Evolutionary conservation across 495 filamentous ascomycete genomes (phyloP).

Genomic region (Penicillium desertorum): DNA sequence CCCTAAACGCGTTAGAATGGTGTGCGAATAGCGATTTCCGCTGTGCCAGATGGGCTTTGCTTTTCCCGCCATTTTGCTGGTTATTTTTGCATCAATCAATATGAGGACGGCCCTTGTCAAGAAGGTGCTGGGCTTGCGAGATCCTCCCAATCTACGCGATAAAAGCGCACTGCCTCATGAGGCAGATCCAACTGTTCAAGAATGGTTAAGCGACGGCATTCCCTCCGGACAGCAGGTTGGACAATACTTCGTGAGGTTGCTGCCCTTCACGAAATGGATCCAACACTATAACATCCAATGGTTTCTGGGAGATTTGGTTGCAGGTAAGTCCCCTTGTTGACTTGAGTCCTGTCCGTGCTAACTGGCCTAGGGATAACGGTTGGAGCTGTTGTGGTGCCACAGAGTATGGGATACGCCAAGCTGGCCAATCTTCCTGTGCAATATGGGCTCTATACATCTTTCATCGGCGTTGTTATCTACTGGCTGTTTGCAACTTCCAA

Average conservation of each 20-base stretch:
- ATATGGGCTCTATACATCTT: slow-evolving; percentile 90
- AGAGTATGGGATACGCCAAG: slow-evolving; percentile 92
- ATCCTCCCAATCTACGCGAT: neutral
- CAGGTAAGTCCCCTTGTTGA: slow-evolving; percentile 56
- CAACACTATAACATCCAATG: slow-evolving; percentile 79
- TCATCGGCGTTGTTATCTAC: slow-evolving; percentile 91
- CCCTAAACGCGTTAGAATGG: neutral
- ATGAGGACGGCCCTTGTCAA: neutral
- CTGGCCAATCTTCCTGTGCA: slow-evolving; percentile 72
- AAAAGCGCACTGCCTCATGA: neutral
- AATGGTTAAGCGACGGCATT: neutral
- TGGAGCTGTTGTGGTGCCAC: slow-evolving; percentile 88
- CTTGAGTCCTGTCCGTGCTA: neutral
- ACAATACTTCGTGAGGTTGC: slow-evolving; percentile 63
- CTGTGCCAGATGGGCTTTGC: neutral
- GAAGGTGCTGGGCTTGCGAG: slow-evolving; percentile 2
- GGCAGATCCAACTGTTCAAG: slow-evolving; percentile 2
- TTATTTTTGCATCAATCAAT: neutral
- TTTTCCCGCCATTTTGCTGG: neutral
- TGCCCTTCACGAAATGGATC: slow-evolving; percentile 87
- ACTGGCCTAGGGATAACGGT: slow-evolving; percentile 56
- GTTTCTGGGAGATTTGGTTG: slow-evolving; percentile 82
- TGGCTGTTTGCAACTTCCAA: slow-evolving; percentile 99
- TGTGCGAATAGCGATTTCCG: neutral
- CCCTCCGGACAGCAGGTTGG: slow-evolving; percentile 55